A percentile compares a stretch with the other conserved stretches of the same genome.
These are phyloP conservation scores for Paxillus rubicundulus DNA, from an alignment of 768 basidiomycete species.

Conservation along the genomic window DNA sequence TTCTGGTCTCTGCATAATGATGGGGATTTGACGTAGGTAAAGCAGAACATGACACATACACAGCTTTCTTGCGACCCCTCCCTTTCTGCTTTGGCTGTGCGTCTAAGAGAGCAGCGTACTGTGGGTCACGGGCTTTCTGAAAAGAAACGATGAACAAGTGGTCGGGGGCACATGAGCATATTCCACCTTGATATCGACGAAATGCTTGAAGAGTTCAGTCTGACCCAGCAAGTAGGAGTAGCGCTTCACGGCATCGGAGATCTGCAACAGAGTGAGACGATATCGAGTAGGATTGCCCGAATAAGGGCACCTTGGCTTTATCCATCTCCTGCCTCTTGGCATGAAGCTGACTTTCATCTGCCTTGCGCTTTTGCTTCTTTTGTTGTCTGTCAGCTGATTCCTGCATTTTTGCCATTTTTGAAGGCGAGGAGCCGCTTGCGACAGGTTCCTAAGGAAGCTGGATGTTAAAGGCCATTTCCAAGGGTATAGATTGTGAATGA, in stretches of 20 bases:
- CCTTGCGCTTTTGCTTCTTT: constrained; percentile 58
- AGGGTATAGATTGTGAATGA: constrained; percentile 1
- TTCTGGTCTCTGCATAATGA: constrained; percentile 56
- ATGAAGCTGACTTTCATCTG: constrained; percentile 65
- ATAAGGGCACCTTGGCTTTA: constrained; percentile 69
- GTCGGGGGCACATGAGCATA: background rate
- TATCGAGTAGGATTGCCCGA: background rate
- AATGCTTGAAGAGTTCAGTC: constrained; percentile 97
- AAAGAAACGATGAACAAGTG: background rate
- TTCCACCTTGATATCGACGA: constrained; percentile 90
- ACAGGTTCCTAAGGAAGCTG: constrained; percentile 16
- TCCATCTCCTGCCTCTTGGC: constrained; percentile 81
- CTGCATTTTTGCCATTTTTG: constrained; percentile 36
- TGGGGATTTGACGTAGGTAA: constrained; percentile 1
- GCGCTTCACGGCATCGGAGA: constrained; percentile 91
- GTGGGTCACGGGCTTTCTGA: constrained; percentile 86
- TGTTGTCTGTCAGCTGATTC: constrained; percentile 39
- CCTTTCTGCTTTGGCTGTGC: constrained; percentile 84
- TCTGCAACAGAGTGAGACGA: constrained; percentile 42
- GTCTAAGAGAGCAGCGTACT: constrained; percentile 87
- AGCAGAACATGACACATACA: constrained; percentile 41
- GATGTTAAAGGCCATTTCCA: constrained; percentile 4
- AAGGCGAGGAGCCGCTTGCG: constrained; percentile 25
- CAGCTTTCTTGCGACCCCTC: constrained; percentile 78
- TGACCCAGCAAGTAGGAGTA: constrained; percentile 98